phyloP scores from a whole-genome alignment of 495 filamentous ascomycete genomes.

The Cenococcum geophilum region DNA sequence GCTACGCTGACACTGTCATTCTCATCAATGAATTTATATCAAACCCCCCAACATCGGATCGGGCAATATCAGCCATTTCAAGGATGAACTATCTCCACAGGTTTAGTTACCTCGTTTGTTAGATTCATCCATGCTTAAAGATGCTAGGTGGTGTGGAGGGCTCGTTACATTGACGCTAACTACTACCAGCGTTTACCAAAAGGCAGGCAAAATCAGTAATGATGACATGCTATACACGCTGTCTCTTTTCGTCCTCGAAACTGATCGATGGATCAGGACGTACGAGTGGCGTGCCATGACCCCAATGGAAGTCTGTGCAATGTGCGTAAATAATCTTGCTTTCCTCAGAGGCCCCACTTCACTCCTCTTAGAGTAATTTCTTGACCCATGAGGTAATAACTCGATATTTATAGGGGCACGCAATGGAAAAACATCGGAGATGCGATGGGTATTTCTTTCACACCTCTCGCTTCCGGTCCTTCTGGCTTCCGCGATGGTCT shows the following conservation, averaged over 20 bases:
- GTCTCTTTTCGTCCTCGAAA: conserved; percentile 55
- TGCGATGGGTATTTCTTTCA: conserved; percentile 17
- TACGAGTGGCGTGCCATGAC: conserved; percentile 60
- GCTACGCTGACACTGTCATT: conserved; percentile 58
- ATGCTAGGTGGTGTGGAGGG: too few species aligned
- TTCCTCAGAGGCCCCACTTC: too few species aligned
- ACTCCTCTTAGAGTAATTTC: not conserved
- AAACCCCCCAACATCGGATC: conserved; percentile 45
- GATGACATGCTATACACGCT: conserved; percentile 65
- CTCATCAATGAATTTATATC: conserved; percentile 54
- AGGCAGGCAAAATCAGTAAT: conserved; percentile 55
- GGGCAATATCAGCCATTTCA: conserved; percentile 49
- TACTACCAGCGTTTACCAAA: conserved; percentile 45
- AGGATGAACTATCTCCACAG: conserved; percentile 62
- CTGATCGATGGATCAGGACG: conserved; percentile 49
- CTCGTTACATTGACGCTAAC: not conserved
- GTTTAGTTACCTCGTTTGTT: not conserved
- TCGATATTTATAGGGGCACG: conserved; percentile 13
- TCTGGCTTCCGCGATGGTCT: conserved; percentile 19
- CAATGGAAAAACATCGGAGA: conserved; percentile 22
- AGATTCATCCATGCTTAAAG: not conserved
- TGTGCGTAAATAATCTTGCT: not conserved
- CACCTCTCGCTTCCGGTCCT: conserved; percentile 2
- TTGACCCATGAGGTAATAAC: not conserved
- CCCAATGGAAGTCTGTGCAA: conserved; percentile 56